Base-by-base conservation (phyloP, 495 filamentous ascomycete genomes). In the Entonaema liquescens region DNA sequence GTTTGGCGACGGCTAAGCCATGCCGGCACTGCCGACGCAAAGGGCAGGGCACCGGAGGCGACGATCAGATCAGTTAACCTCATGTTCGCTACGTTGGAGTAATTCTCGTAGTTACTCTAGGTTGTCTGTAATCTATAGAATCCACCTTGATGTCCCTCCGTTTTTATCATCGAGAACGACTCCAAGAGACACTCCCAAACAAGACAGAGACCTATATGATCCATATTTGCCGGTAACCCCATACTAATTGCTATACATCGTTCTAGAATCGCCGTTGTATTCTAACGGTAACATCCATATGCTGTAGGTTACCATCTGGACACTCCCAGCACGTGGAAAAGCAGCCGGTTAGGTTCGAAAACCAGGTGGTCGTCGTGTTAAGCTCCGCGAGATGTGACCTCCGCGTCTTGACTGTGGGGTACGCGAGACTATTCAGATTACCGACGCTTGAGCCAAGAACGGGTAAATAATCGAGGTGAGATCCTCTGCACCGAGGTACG, bases 391-490 rank as follows among this genome's bases (percentile, higher is more conserved):
- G 54, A 69, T 67, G 61, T 62, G 25, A 65, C 62, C 71, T 76
- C 74, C 74, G 71, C 64, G 11, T 66, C 70, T 68, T 67, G 65
- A 59, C 67, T 73, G 60, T 65, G 65, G 70, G 65, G 70, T 69
- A 65, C 7, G 17, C 49, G 59, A 59, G 55, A 47, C 54, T 67
- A 44, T 63, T 65, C 71, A 68, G 56, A 59, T 66, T 67, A 64
- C 63, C 69, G 69, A 72, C 53, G 7, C 42, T 49, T 59, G 53
- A 49, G 67, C 74, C 74, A 76, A 76, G 74, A 53, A 50, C 74
- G 74, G 74, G 47, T 76, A 76, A 76, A 76, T 76, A 21, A 38
- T 71, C 38, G 36, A 65, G 61, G 59, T 59, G 54, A 68, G 57
- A 68, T 65, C 62, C 73, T 70, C 67, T 74, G 73, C 71, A 62